These are phyloP conservation scores for Fraxinus sp. DNA, from an alignment of 305 asterid genomes.

Conservation along the genomic window DNA sequence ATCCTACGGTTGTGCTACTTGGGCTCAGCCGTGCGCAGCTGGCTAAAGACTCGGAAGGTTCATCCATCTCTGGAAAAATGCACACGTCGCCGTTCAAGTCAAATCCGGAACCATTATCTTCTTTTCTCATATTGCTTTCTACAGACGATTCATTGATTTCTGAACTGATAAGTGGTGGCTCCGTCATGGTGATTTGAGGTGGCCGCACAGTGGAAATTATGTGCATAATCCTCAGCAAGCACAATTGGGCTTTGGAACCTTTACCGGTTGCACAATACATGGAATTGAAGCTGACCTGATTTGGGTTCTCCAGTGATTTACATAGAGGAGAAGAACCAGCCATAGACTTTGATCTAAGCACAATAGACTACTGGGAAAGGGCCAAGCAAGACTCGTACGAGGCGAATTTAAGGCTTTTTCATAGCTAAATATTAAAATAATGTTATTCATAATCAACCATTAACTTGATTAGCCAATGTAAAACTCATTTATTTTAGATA, in stretches of 20 bases:
- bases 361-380: background rate
- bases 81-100: background rate
- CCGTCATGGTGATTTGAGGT: conserved; percentile 18
- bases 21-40: background rate
- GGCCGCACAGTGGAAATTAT: conserved; percentile 50
- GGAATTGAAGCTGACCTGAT: conserved; percentile 6
- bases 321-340: conserved; percentile 11
- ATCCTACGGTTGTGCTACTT: background rate
- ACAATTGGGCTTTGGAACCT: conserved; percentile 51
- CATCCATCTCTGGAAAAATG: background rate
- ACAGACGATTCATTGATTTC: background rate
- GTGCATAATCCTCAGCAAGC: conserved; percentile 41
- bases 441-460: no score
- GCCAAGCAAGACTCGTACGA: background rate
- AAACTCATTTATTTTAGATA: no score
- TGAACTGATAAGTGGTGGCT: background rate
- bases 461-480: background rate
- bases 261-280: conserved; percentile 10
- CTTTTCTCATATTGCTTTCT: background rate
- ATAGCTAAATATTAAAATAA: background rate
- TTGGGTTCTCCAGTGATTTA: background rate
- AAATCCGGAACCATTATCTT: background rate
- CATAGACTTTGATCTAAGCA: conserved; percentile 23
- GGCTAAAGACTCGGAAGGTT: background rate
- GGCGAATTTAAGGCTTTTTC: background rate